Evolutionary conservation across 176 grass and related monocot genomes (phyloP).

Genomic region (Sorghum bicolor): DNA sequence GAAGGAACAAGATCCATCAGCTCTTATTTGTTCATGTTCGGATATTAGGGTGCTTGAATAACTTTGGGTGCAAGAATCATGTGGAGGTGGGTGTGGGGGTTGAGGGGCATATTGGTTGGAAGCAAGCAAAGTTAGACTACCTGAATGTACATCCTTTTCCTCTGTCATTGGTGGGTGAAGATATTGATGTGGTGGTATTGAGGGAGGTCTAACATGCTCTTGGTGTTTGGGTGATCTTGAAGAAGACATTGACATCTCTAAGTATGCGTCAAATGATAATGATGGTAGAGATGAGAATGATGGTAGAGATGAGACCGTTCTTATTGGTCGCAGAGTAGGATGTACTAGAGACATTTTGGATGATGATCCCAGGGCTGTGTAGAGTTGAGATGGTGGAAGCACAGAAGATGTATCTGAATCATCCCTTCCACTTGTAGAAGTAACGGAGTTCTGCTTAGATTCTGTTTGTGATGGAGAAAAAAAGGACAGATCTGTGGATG

Average conservation of each 20-base stretch:
- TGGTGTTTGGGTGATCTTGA: constrained; percentile 24
- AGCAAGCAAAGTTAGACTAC: constrained; percentile 27
- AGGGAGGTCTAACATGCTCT: constrained; percentile 12
- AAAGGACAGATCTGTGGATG: constrained; percentile 35
- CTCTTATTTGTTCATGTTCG: constrained; percentile 22
- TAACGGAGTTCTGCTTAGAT: constrained; percentile 16
- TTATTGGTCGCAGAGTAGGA: constrained; percentile 34
- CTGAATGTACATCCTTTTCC: constrained; percentile 22
- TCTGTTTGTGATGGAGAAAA: constrained; percentile 29
- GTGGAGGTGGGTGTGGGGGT: constrained; percentile 3
- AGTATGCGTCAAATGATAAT: constrained; percentile 39
- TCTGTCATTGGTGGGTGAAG: constrained; percentile 6
- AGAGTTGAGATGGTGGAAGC: neutral
- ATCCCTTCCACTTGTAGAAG: constrained; percentile 30
- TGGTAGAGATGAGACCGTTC: constrained; percentile 29
- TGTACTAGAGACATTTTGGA: constrained; percentile 31
- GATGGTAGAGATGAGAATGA: constrained; percentile 31
- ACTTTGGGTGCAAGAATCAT: constrained; percentile 3
- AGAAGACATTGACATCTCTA: constrained; percentile 29
- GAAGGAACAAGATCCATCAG: constrained; percentile 16
- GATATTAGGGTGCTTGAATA: constrained; percentile 17
- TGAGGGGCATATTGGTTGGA: constrained; percentile 15
- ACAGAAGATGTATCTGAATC: constrained; percentile 11
- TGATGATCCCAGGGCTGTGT: neutral
- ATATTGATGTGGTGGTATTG: constrained; percentile 5